Evolutionary conservation across 768 basidiomycete genomes (phyloP), one percentile per base, ranked within the genome.

Genomic region (Termitomyces sp.): DNA sequence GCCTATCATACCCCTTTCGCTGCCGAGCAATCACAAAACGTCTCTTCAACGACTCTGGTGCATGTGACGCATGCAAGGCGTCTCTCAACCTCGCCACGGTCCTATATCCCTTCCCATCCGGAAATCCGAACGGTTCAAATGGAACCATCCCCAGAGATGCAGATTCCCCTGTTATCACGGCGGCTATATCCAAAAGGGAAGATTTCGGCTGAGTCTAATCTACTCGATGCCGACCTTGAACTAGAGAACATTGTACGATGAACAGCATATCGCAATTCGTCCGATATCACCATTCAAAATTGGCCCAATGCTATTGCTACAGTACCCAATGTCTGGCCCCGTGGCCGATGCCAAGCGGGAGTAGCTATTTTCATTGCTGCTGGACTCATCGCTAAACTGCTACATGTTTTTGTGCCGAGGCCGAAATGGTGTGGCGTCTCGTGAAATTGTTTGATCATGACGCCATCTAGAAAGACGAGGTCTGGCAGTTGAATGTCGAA

Each of bases 91-190:
- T 76, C 56, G 10, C 72, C 76, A 10, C 71, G 70, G 29, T 64
- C 67, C 22, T 65, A 67, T 55, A 65, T 65, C 52, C 63, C 67
- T 3, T 59, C 74, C 42, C 69, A 72, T 46, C 64, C 72, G 1
- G 68, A 67, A 48, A 68, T 79, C 36, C 75, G 80, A 37, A 84
- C 81, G 12, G 70, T 74, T 18, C 82, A 84, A 62, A 59, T 81
- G 64, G 80, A 83, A 65, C 81, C 82, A 13, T 82, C 80, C 0
- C 78, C 80, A 22, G 69, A 58, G 13, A 84, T 84, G 82, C 70
- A 77, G 59, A 64, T 84, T 32, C 81, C 82, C 4, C 53, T 55
- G 22, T 52, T 58, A 8, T 59, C 57, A 26, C 46, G 46, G 14
- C 34, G 20, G 34, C 47, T 47, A 20, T 46, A 18, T 32, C 42